Conservation (phyloP, 257 asterid genomes). For the Linderniella brevidens region DNA sequence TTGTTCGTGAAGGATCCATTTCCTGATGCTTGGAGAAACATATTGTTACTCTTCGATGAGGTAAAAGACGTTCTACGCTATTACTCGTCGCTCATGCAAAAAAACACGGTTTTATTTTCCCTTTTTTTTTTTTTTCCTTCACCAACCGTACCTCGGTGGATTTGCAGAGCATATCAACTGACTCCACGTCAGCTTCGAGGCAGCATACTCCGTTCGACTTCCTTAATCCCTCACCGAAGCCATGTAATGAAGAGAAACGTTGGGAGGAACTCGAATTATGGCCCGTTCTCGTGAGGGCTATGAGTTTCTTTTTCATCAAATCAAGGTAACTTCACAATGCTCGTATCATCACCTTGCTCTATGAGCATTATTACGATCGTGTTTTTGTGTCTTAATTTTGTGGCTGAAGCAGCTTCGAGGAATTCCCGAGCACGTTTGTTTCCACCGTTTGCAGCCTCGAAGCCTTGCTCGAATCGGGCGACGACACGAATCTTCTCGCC, state of each 20-base stretch:
- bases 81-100: no score
- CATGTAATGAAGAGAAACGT: constrained; percentile 10
- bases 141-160: background rate
- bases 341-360: constrained; percentile 1
- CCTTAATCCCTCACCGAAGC: constrained; percentile 26
- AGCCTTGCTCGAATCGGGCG: constrained; percentile 21
- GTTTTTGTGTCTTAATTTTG: background rate
- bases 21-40: constrained; percentile 88
- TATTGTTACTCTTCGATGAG: constrained; percentile 70
- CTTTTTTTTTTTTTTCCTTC: background rate
- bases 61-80: no score
- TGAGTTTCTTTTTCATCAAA: constrained; percentile 50
- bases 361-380: background rate
- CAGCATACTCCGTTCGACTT: constrained; percentile 20
- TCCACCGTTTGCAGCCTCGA: constrained; percentile 48
- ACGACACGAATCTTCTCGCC: constrained; percentile 25
- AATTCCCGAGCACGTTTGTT: constrained; percentile 42
- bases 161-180: background rate
- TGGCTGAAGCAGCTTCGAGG: constrained; percentile 50
- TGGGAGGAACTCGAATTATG: constrained; percentile 20
- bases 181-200: background rate
- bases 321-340: constrained; percentile 37
- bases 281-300: constrained; percentile 59
- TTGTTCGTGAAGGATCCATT: constrained; percentile 81
- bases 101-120: background rate